Conservation (phyloP, 2,329 filamentous ascomycete species). For the Colletotrichum falcatum region DNA sequence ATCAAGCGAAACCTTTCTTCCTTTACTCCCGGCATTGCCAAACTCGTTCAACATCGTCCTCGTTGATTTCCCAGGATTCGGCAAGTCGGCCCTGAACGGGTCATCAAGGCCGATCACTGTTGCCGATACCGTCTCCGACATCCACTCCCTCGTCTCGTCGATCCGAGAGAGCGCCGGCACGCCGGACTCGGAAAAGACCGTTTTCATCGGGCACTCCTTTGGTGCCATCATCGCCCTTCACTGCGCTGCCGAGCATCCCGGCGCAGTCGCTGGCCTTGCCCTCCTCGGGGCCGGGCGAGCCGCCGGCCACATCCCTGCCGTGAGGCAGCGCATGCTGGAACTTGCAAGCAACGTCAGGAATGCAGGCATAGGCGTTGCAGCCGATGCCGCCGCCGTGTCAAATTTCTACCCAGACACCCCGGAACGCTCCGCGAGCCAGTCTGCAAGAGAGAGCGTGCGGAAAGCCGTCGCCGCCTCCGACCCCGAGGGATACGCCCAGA, state of each 20-base stretch:
- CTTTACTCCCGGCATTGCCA: slow-evolving; percentile 42
- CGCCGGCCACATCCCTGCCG: slow-evolving; percentile 46
- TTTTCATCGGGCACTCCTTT: slow-evolving; percentile 52
- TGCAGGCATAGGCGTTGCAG: slow-evolving; percentile 47
- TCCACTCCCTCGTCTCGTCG: slow-evolving; percentile 45
- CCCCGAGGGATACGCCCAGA: slow-evolving; percentile 49
- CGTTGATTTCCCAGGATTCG: slow-evolving; percentile 48
- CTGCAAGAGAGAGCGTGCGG: slow-evolving; percentile 42
- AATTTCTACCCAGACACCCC: slow-evolving; percentile 46
- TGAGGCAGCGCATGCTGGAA: slow-evolving; percentile 48
- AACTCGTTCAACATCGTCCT: slow-evolving; percentile 41
- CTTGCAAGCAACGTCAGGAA: slow-evolving; percentile 45
- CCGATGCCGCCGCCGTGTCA: slow-evolving; percentile 45
- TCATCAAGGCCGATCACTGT: slow-evolving; percentile 41
- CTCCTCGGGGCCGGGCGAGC: slow-evolving; percentile 50
- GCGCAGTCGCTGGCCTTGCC: slow-evolving; percentile 46
- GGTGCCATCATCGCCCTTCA: slow-evolving; percentile 52
- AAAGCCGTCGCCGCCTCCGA: slow-evolving; percentile 48
- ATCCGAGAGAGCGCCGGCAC: slow-evolving; percentile 30
- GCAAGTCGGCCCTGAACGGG: slow-evolving; percentile 41
- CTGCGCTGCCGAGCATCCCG: slow-evolving; percentile 48
- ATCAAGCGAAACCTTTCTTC: slow-evolving; percentile 42
- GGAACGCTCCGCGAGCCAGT: slow-evolving; percentile 42
- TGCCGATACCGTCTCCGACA: slow-evolving; percentile 45
- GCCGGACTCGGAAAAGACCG: slow-evolving; percentile 4